Evolutionary conservation across 345 rosid species (phyloP), one percentile per base, ranked within the genome.

Genomic region (Gossypium mustelinum): DNA sequence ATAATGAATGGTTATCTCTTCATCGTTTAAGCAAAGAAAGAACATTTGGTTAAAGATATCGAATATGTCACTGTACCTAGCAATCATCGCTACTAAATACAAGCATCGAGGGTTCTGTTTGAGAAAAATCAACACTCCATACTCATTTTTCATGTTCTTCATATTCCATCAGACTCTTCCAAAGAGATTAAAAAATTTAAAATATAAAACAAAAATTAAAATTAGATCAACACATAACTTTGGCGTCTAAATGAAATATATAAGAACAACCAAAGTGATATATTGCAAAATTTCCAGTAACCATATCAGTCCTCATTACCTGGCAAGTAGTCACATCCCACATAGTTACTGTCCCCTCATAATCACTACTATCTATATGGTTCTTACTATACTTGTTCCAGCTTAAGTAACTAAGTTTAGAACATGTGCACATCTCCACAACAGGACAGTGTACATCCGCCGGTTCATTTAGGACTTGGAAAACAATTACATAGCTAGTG

Each of bases 61-160:
- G 39, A 29, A 29, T 29, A 29, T 29, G 39, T 29, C 39, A 29
- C 5, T 29, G 39, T 29, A 29, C 39, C 39, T 29, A 4, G 39
- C 39, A 29, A 29, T 29, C 39, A 29, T 95, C 99, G 45, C 98
- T 93, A 50, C 99, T 98, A 83, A 98, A 95, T 47, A 95, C 96
- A 68, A 93, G 99, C 97, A 91, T 88, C 7, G 97, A 87, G 7
- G 98, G 96, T 70, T 95, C 99, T 8, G 92, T 89, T 63, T 82
- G 84, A 59, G 94, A 95, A 81, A 95, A 93, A 80, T 95, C 99
- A 79, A 93, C 99, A 83, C 99, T 93, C 99, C 99, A 95, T 50
- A 98, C 99, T 47, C 97, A 94, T 76, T 93, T 93, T 77, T 93
- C 97, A 79, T 95, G 98, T 83, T 95, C 99, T 82, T 95, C 98